phyloP scores from a whole-genome alignment of 2,329 filamentous ascomycete species.

The Phialophora macrospora region DNA sequence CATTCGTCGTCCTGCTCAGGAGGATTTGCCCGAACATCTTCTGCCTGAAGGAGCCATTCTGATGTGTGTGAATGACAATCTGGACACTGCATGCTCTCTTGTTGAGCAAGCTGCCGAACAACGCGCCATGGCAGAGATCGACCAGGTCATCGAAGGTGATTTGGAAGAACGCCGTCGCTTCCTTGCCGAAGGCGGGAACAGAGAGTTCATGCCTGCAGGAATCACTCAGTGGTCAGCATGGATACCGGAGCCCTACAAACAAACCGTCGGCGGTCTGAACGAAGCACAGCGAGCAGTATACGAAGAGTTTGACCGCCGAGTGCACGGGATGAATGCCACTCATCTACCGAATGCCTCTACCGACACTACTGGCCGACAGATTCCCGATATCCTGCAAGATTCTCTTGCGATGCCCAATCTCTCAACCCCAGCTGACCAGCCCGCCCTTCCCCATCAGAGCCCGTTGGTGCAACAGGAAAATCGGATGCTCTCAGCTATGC shows the following conservation, averaged over 20 bases:
- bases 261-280: slow-evolving; percentile 81
- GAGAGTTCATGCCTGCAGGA: slow-evolving; percentile 46
- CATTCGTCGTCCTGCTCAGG: slow-evolving; percentile 76
- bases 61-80: slow-evolving; percentile 98
- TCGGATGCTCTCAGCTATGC: slow-evolving; percentile 47
- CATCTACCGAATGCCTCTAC: slow-evolving; percentile 62
- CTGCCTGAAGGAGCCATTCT: slow-evolving; percentile 93
- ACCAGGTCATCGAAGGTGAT: slow-evolving; percentile 85
- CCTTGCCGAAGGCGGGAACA: slow-evolving; percentile 59
- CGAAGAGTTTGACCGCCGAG: slow-evolving; percentile 90
- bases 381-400: slow-evolving; percentile 68
- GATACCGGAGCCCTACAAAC: slow-evolving; percentile 90
- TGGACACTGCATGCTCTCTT: slow-evolving; percentile 88
- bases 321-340: slow-evolving; percentile 64
- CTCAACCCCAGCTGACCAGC: slow-evolving; percentile 66
- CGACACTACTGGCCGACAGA: slow-evolving; percentile 61
- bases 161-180: slow-evolving; percentile 79
- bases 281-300: slow-evolving; percentile 94
- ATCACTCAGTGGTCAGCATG: slow-evolving; percentile 91
- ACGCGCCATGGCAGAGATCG: slow-evolving; percentile 89
- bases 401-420: slow-evolving; percentile 65
- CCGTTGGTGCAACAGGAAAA: slow-evolving; percentile 57
- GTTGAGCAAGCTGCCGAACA: slow-evolving; percentile 96
- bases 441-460: slow-evolving; percentile 63
- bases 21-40: slow-evolving; percentile 58